Evolutionary conservation across 129 eudicot species (phyloP), one percentile per base, ranked within the genome.

Genomic region (Deinandra increscens): DNA sequence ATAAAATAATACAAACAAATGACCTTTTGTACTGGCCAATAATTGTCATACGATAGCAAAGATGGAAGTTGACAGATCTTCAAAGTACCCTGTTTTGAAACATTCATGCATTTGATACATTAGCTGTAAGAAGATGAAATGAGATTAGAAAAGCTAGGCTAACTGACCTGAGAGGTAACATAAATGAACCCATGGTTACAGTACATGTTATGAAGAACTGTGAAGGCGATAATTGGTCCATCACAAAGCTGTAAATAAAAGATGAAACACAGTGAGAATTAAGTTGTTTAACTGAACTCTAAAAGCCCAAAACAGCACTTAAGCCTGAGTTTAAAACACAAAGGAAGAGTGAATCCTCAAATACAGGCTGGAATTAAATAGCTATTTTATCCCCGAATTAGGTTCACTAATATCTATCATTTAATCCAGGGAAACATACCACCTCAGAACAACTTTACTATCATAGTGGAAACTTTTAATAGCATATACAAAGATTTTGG

Each of bases 1-100:
- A 31, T 26, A 72, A 39, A 5, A 67, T 19, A 49, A 42, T 53
- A 18, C 4, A 53, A 31, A 23, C 37, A 46, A 23, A 69, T 34
- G 22, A 93, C 99, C 91, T 93, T 93, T 67, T 93, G 99, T 55
- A 93, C 99, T 19, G 97, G 99, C 99, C 99, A 93, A 83, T 83
- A 81, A 65, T 89, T 93, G 81, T 93, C 99, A 66, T 87, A 93
- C 34, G 81, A 81, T 65, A 77, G 79, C 69, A 79, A 84, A 49
- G 95, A 81, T 71, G 97, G 99, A 79, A 93, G 95, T 73, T 89
- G 99, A 68, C 97, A 89, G 48, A 93, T 93, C 78, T 93, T 93
- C 72, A 93, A 79, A 13, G 91, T 79, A 53, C 97, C 99, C 99
- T 93, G 71, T 54, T 48, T 37, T 46, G 6, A 78, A 54, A 72